Evolutionary conservation across 2,329 filamentous ascomycete species (phyloP).

Genomic region (Eurotiales sp.): DNA sequence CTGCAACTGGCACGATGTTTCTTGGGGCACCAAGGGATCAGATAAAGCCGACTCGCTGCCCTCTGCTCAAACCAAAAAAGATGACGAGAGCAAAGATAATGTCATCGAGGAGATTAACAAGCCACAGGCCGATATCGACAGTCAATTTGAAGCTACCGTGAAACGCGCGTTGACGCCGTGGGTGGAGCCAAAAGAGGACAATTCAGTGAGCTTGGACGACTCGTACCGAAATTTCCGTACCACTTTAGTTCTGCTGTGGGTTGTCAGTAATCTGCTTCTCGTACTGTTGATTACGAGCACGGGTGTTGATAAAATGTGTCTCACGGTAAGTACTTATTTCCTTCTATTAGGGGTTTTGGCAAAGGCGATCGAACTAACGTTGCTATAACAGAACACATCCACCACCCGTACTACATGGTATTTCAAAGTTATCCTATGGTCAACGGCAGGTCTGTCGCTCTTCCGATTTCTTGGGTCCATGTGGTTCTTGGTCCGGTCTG

Average conservation of each 20-base stretch:
- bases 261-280: constrained; percentile 81
- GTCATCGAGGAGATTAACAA: constrained; percentile 96
- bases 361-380: not conserved
- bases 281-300: constrained; percentile 90
- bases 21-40: constrained; percentile 98
- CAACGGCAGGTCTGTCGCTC: constrained; percentile 77
- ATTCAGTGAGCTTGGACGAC: constrained; percentile 87
- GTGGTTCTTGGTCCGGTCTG: constrained; percentile 93
- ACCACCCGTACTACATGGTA: constrained; percentile 74
- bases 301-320: constrained; percentile 76
- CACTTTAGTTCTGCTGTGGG: constrained; percentile 87
- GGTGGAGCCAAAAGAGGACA: constrained; percentile 69
- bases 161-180: constrained; percentile 87
- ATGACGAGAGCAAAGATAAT: constrained; percentile 76
- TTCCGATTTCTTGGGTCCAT: constrained; percentile 87
- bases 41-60: constrained; percentile 93
- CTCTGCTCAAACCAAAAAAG: constrained; percentile 82
- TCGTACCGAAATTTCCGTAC: constrained; percentile 99
- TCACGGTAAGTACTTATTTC: constrained; percentile 63
- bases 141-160: constrained; percentile 92
- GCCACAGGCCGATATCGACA: constrained; percentile 96
- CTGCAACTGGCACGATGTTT: constrained; percentile 99
- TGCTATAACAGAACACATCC: constrained; percentile 54
- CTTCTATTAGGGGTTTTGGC: constrained; percentile 9
- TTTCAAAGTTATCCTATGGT: constrained; percentile 88